Evolutionary conservation across 2,329 filamentous ascomycete genomes (phyloP).

Genomic region (Pestalotiopsis fici): DNA sequence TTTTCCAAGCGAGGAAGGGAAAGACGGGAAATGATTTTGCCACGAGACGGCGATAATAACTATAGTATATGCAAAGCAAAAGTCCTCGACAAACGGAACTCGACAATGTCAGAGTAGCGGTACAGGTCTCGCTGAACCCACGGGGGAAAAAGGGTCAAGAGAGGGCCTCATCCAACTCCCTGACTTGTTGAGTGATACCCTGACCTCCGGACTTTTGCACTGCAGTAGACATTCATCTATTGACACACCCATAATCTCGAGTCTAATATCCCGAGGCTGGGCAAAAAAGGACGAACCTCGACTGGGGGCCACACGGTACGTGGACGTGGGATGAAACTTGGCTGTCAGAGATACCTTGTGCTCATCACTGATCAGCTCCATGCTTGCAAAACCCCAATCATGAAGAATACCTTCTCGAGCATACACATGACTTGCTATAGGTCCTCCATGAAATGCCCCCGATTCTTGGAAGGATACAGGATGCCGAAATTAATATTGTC

Average conservation of each 20-base stretch:
- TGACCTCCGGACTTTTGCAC: background rate
- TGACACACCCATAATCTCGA: background rate
- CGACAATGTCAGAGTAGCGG: background rate
- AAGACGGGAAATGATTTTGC: background rate
- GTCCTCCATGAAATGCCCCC: too few relatives aligned
- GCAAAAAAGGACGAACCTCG: background rate
- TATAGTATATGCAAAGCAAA: background rate
- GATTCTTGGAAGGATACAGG: background rate
- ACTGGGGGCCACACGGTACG: background rate
- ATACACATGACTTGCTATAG: too few relatives aligned
- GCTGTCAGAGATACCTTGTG: background rate
- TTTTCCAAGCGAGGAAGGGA: background rate
- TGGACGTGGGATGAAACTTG: background rate
- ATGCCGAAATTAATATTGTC: background rate
- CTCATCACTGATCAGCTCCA: background rate
- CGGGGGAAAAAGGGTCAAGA: background rate
- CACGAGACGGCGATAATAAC: background rate
- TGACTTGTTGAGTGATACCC: background rate
- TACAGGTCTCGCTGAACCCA: background rate
- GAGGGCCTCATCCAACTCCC: background rate
- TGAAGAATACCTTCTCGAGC: too few relatives aligned
- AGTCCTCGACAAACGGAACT: background rate
- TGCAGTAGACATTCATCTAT: background rate
- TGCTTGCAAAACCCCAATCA: background rate
- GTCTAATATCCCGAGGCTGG: background rate